phyloP scores from a whole-genome alignment of 2,329 filamentous ascomycete species.

The Drechslera avenae region DNA sequence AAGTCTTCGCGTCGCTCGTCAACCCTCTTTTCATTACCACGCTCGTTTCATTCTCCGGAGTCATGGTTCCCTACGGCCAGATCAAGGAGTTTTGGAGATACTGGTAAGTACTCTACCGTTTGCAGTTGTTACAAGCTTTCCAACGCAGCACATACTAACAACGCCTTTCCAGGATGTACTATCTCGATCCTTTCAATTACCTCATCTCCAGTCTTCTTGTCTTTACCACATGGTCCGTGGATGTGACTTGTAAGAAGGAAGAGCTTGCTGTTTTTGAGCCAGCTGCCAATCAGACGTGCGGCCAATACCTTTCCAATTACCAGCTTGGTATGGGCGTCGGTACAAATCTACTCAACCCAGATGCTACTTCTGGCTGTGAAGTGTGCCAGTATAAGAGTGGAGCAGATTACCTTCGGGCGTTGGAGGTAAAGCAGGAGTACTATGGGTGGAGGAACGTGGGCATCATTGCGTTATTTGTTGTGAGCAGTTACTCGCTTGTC shows the following conservation, averaged over 20 bases:
- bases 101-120: conserved; percentile 34
- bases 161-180: conserved; percentile 44
- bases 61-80: conserved; percentile 65
- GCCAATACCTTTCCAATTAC: conserved; percentile 62
- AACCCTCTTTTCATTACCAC: conserved; percentile 20
- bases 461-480: conserved; percentile 61
- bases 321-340: conserved; percentile 52
- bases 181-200: conserved; percentile 25
- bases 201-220: conserved; percentile 46
- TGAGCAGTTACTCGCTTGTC: conserved; percentile 59
- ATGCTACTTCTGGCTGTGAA: conserved; percentile 59
- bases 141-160: conserved; percentile 36
- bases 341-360: conserved; percentile 63
- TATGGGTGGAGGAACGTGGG: conserved; percentile 70
- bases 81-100: conserved; percentile 72
- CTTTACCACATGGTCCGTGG: conserved; percentile 48
- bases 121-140: too few relatives aligned
- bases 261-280: conserved; percentile 54
- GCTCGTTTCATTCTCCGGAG: conserved; percentile 45
- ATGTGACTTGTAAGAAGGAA: conserved; percentile 41
- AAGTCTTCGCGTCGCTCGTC: conserved; percentile 59
- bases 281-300: conserved; percentile 60
- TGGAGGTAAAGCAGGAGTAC: conserved; percentile 66
- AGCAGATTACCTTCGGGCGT: conserved; percentile 61
- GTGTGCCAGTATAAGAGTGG: conserved; percentile 66